Evolutionary conservation across 257 asterid species (phyloP).

Genomic region (Jasminum sambac): DNA sequence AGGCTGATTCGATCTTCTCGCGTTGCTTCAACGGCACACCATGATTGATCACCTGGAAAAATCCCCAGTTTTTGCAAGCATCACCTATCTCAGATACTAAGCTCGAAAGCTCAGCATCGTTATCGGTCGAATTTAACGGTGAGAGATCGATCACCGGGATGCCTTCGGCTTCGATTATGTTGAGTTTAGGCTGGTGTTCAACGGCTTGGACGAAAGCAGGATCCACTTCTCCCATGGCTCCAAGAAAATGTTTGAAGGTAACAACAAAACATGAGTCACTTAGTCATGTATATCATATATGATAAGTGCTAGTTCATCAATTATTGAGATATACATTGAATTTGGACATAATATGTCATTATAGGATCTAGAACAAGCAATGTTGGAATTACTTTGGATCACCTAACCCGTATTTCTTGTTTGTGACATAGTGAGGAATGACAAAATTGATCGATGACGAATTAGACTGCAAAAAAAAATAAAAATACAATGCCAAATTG

Average conservation of each 20-base stretch:
- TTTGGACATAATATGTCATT: slow-evolving; percentile 28
- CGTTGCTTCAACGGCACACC: slow-evolving; percentile 57
- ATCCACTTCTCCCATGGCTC: slow-evolving; percentile 48
- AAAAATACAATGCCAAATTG: too few species aligned
- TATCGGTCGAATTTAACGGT: slow-evolving; percentile 25
- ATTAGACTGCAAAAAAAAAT: too few species aligned
- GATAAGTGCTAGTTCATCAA: not conserved
- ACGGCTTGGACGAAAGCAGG: slow-evolving; percentile 54
- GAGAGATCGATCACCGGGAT: slow-evolving; percentile 73
- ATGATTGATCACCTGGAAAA: slow-evolving; percentile 81
- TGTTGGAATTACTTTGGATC: not conserved
- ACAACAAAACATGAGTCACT: not conserved
- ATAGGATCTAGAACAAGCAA: not conserved
- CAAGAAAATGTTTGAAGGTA: slow-evolving; percentile 6
- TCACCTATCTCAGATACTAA: slow-evolving; percentile 51
- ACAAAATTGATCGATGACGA: too few species aligned
- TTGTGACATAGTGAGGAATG: too few species aligned
- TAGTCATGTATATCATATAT: not conserved
- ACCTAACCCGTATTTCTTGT: not conserved
- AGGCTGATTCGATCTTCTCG: slow-evolving; percentile 45
- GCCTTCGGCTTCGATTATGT: slow-evolving; percentile 42
- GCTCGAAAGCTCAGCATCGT: slow-evolving; percentile 21
- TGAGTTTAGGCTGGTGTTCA: slow-evolving; percentile 63
- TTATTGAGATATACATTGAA: slow-evolving; percentile 30
- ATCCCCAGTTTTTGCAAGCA: slow-evolving; percentile 69